Evolutionary conservation across 495 filamentous ascomycete genomes (phyloP).

Genomic region (Penicillium mononematosum): DNA sequence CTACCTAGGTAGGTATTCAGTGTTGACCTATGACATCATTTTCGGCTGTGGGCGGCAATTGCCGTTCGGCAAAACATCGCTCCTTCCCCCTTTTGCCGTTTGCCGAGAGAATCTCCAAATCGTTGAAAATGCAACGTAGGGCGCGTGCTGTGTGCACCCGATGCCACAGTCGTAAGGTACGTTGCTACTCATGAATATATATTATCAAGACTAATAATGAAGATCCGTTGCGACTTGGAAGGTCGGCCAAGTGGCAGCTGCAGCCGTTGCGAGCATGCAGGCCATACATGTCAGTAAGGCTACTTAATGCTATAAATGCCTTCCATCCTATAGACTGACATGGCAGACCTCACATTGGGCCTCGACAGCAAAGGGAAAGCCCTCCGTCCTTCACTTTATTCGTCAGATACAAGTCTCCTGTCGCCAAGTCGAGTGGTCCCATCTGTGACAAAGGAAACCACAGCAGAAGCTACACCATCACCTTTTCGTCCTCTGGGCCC

Average conservation of each 20-base stretch:
- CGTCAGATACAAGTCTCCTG: background rate
- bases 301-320: background rate
- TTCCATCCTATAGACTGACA: background rate
- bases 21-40: background rate
- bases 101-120: background rate
- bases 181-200: background rate
- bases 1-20: too few species aligned
- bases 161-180: constrained; percentile 20
- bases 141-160: constrained; percentile 16
- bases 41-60: background rate
- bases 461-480: background rate
- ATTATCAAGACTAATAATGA: background rate
- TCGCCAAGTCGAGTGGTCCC: background rate
- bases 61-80: background rate
- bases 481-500: background rate
- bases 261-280: constrained; percentile 9
- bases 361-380: constrained; percentile 8
- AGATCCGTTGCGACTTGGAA: constrained; percentile 22
- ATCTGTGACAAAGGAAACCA: background rate
- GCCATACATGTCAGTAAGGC: constrained; percentile 11
- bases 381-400: constrained; percentile 6
- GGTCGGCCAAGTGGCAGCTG: constrained; percentile 9
- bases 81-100: background rate
- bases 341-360: constrained; percentile 10
- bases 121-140: constrained; percentile 8